Evolutionary conservation across 768 basidiomycete species (phyloP), one percentile per base, ranked within the genome.

Genomic region (Boletus edulis): DNA sequence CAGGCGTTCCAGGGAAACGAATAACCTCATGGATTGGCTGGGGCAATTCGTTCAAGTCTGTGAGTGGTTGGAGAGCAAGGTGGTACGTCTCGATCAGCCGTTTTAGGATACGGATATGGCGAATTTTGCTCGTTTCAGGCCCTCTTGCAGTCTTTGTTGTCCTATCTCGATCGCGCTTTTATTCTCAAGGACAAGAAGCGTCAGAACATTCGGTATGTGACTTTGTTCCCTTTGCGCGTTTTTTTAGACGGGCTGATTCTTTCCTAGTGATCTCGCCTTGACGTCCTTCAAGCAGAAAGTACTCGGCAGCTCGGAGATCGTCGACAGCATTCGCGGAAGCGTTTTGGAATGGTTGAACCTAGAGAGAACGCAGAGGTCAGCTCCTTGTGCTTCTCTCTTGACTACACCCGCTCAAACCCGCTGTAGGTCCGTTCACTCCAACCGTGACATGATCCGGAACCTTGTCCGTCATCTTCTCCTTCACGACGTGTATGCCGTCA

Each of bases 111-210:
- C 37, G 52, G 53, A 51, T 15, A 31, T 49, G 40, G 14, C 51
- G 15, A 43, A 5, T 13, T 13, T 56, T 39, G 17, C 11, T 40
- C 11, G 35, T 41, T 58, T 22, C 58, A 89, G 87, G 68, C 72
- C 5, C 70, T 90, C 18, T 64, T 91, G 3, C 71, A 79, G 57
- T 85, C 85, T 0, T 69, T 91, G 24, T 70, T 91, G 49, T 81
- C 88, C 3, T 87, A 86, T 66, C 70, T 93, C 48, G 89, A 94
- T 64, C 82, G 87, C 63, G 76, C 78, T 0, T 91, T 85, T 59
- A 76, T 89, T 11, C 62, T 67, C 0, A 71, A 73, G 39, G 69
- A 77, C 32, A 70, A 73, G 27, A 68, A 72, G 13, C 52, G 75
- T 14, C 61, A 62, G 9, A 71, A 67, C 14, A 78, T 86, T 44